Conservation (phyloP, 2,329 filamentous ascomycete genomes). For the Alternaria arborescens region DNA sequence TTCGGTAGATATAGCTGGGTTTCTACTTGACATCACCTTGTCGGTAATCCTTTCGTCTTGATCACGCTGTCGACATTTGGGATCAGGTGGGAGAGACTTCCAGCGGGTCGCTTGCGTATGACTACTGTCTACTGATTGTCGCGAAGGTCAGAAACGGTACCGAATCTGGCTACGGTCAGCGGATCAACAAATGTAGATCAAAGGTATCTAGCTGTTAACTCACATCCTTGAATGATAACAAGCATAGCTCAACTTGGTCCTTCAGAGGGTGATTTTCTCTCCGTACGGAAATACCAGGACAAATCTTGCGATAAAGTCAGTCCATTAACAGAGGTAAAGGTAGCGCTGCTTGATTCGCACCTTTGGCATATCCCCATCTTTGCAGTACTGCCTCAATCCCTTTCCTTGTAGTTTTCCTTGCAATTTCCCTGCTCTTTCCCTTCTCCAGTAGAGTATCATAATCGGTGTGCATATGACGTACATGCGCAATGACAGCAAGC, state of each 20-base stretch:
- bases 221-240: neutral
- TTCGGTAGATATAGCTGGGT: neutral
- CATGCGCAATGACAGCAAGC: conserved; percentile 60
- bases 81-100: neutral
- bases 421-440: conserved; percentile 29
- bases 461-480: conserved; percentile 58
- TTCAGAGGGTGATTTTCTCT: neutral
- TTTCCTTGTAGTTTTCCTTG: conserved; percentile 33
- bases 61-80: neutral
- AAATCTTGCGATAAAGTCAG: conserved; percentile 7
- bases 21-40: neutral
- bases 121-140: neutral
- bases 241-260: neutral
- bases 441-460: conserved; percentile 56
- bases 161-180: neutral
- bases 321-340: neutral
- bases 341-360: conserved; percentile 34
- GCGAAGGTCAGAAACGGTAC: neutral
- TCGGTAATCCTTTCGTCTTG: neutral
- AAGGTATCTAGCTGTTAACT: neutral
- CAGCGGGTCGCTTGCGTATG: neutral
- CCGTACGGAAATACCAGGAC: conserved; percentile 10
- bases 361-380: conserved; percentile 37
- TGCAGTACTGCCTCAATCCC: conserved; percentile 32
- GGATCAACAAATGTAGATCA: neutral